Evolutionary conservation across 164 flowering plant species (phyloP), one percentile per base, ranked within the genome.

Genomic region (Cinnamomum chago): DNA sequence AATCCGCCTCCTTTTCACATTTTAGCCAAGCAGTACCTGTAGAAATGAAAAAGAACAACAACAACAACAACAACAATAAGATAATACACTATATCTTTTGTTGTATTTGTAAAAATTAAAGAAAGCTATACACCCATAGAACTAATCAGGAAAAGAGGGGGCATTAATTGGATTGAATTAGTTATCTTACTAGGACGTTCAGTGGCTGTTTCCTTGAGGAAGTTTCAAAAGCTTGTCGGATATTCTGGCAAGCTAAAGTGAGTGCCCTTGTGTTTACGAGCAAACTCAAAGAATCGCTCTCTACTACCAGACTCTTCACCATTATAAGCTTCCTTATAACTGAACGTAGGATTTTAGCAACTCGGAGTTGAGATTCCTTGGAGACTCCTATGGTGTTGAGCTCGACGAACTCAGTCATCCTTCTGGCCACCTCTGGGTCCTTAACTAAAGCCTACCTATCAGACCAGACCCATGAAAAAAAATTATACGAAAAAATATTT

Each of bases 11-110:
- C n/a, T 78, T 84, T 70, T 88, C 90, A 60, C 98, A 92, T 75
- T 89, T 92, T 67, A 92, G 55, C 99, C 99, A 93, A 4, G 99
- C 98, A 75, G 92, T 90, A 51, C 94, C 99, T 92, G 87, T 82
- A 84, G 2, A 58, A 6, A 18, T 91, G 90, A 14, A 0, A 18
- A 20, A 18, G 13, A 55, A 15, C 4, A 17, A 55, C 5, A 55
- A 20, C 10, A 40, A 40, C 10, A 40, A 40, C 5, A 33, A 33
- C 5, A 33, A 33, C 5, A 33, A 33, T 7, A 40, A 40, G 47
- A 9, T 5, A 40, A 9, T 5, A 40, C 9, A 40, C 10, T 5
- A 11, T 40, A 40, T 5, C 47, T 40, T 40, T 40, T 9, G 11
- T 7, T 9, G 10, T 40, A 40, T 40, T 40, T 40, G 11, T 40